Base-by-base conservation (phyloP, 169 alveolate species). In the Perkinsus olseni region DNA sequence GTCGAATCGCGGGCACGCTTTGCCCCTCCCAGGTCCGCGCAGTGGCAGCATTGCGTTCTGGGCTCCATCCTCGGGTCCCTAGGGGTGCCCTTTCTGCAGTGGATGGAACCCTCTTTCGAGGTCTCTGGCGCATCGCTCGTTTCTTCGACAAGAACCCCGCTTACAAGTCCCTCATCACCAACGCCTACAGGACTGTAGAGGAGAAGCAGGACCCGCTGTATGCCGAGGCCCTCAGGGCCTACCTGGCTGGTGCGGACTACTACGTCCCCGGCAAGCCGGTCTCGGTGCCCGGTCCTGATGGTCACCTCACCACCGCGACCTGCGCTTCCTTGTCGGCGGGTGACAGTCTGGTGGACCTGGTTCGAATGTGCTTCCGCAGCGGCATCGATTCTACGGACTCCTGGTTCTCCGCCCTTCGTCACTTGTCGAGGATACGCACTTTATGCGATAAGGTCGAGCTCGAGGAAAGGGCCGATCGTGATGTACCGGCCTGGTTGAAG, bases 101-200 rank as follows among this genome's bases (percentile, higher is more conserved):
- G 8, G 82, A 62, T 28, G 82, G 82, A 21, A 62, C 82, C 13
- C 34, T 62, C 31, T 62, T 62, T 24, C 82, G 82, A 62, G 82
- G 82, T 13, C 82, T 62, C 82, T 62, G 82, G 82, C 82, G 82
- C 17, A 62, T 62, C 1, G 82, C 82, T 21, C 82, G 82, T 4
- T 62, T 62, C 82, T 62, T 62, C 82, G 82, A 62, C 82, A 62
- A 62, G 82, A 62, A 62, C 82, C 82, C 82, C 34, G 82, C 82
- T 3, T 62, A 62, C 17, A 62, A 62, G 17, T 62, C 82, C 1
- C 34, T 62, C 37, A 62, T 62, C 82, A 62, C 82, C 17, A 62
- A 62, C 34, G 82, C 82, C 82, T 62, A 62, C 34, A 62, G 82
- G 31, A 62, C 82, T 3, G 31, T 62, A 13, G 82, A 62, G 28